These are phyloP conservation scores for Marsdenia floribunda DNA, from an alignment of 257 asterid species.

Conservation along the genomic window DNA sequence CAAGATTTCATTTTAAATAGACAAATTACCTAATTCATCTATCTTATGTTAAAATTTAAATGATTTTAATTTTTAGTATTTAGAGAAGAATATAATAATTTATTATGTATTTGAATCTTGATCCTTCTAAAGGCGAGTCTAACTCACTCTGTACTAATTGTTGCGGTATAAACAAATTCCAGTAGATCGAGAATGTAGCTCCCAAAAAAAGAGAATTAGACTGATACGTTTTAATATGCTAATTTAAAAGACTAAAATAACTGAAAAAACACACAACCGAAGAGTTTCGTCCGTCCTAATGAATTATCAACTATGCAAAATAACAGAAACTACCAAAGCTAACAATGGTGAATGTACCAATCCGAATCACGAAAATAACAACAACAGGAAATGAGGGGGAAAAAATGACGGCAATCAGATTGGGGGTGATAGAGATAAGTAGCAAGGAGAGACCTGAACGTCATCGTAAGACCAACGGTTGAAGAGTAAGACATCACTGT, in stretches of 20 bases:
- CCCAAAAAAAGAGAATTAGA: too few relatives aligned
- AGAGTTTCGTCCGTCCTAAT: background rate
- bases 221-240: background rate
- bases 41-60: too few relatives aligned
- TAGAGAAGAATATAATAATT: too few relatives aligned
- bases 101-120: too few relatives aligned
- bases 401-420: too few relatives aligned
- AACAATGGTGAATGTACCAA: background rate
- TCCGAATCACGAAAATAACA: background rate
- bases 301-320: background rate
- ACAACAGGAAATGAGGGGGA: background rate
- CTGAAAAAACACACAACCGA: background rate
- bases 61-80: too few relatives aligned
- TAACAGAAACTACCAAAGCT: background rate
- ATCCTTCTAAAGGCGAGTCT: too few relatives aligned
- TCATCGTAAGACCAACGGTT: constrained; percentile 68
- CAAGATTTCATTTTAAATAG: too few relatives aligned
- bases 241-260: background rate
- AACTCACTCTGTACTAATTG: too few relatives aligned
- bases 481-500: constrained; percentile 48
- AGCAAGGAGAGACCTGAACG: constrained; percentile 38
- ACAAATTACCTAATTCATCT: too few relatives aligned
- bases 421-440: background rate
- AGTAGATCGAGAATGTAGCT: too few relatives aligned
- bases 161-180: too few relatives aligned